Conservation (phyloP, 805 yeast genomes). For the Schwanniomyces sp. region DNA sequence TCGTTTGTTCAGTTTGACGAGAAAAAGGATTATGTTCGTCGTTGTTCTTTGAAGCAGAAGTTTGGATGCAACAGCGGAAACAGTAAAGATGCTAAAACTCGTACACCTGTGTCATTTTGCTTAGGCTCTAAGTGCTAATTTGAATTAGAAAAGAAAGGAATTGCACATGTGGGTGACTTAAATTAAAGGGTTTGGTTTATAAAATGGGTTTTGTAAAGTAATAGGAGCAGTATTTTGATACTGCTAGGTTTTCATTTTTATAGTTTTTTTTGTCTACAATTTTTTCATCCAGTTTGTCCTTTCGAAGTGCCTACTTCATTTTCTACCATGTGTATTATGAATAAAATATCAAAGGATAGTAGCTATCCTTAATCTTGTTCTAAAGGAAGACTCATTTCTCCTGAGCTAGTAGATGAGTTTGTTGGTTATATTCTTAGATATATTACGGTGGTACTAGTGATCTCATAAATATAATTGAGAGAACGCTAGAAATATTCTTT, state of each 20-base stretch:
- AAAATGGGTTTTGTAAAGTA: constrained; percentile 1
- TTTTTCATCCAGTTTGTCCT: constrained; percentile 1
- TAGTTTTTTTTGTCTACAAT: constrained; percentile 1
- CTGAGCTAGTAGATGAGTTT: not conserved
- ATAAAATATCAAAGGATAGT: constrained; percentile 1
- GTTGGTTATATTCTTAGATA: not conserved
- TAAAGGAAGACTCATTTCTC: not conserved
- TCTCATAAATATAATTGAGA: too few species aligned
- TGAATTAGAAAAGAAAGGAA: not conserved
- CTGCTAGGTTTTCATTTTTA: not conserved
- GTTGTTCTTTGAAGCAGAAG: constrained; percentile 33
- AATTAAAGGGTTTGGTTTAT: constrained; percentile 2
- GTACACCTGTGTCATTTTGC: constrained; percentile 37
- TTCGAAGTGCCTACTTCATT: not conserved
- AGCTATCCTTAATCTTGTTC: not conserved
- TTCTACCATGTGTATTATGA: not conserved
- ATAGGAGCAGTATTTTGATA: not conserved
- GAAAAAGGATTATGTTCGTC: constrained; percentile 43
- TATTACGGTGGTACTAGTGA: not conserved
- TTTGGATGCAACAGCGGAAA: not conserved
- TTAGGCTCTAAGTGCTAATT: constrained; percentile 29
- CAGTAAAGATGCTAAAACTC: constrained; percentile 1
- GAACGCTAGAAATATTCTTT: too few species aligned
- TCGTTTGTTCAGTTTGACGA: constrained; percentile 41
- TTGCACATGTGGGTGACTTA: not conserved